These are phyloP conservation scores for Senna tora DNA, from an alignment of 306 rosid species.

Conservation along the genomic window DNA sequence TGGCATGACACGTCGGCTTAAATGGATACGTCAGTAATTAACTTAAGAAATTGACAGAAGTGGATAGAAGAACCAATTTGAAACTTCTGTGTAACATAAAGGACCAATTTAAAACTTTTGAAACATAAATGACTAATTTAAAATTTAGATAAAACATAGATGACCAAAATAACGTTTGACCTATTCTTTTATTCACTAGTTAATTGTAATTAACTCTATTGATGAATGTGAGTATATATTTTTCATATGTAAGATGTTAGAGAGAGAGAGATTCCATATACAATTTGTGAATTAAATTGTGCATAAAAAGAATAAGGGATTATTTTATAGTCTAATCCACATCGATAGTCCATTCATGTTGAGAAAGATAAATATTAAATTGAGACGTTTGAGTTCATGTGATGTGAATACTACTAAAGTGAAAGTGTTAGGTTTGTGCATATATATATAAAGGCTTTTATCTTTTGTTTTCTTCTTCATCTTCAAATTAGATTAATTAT, in stretches of 20 bases:
- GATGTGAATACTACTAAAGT: slow-evolving; percentile 32
- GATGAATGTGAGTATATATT: too few species aligned
- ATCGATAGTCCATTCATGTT: slow-evolving; percentile 42
- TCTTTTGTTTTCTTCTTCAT: slow-evolving; percentile 29
- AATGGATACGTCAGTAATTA: too few species aligned
- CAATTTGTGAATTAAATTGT: background rate
- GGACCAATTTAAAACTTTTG: too few species aligned
- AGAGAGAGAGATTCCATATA: background rate
- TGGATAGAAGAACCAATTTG: too few species aligned
- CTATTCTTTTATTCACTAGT: too few species aligned
- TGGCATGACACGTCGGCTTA: too few species aligned
- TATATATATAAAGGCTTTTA: slow-evolving; percentile 1
- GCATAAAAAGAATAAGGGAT: slow-evolving; percentile 38
- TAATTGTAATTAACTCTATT: too few species aligned
- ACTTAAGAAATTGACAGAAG: too few species aligned
- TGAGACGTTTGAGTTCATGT: slow-evolving; percentile 35
- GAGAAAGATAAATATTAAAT: slow-evolving; percentile 30
- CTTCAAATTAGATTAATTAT: background rate
- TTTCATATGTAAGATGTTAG: slow-evolving; percentile 17
- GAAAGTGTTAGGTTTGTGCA: slow-evolving; percentile 17
- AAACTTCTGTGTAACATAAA: too few species aligned
- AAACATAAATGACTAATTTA: too few species aligned
- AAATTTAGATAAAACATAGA: too few species aligned
- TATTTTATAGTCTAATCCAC: slow-evolving; percentile 30
- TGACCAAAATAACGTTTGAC: too few species aligned